These are phyloP conservation scores for Annulohypoxylon stygium DNA, from an alignment of 495 filamentous ascomycete species.

Conservation along the genomic window DNA sequence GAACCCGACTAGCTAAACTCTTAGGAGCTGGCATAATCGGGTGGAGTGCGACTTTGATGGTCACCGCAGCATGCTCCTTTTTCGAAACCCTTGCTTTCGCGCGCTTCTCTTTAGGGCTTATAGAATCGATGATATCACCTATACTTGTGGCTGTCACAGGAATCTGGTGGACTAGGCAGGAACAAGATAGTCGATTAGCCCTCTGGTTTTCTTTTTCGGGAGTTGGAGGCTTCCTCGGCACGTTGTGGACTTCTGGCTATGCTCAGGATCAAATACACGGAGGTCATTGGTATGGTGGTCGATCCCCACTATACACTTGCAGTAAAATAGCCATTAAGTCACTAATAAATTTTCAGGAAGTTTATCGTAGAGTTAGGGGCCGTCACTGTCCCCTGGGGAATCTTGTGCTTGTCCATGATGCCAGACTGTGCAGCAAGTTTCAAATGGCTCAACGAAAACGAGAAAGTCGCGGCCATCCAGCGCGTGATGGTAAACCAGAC, in stretches of 20 bases:
- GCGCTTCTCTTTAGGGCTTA: slow-evolving; percentile 40
- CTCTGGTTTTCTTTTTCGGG: slow-evolving; percentile 60
- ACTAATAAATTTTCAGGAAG: slow-evolving; percentile 39
- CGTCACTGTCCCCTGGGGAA: slow-evolving; percentile 63
- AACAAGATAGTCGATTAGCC: slow-evolving; percentile 52
- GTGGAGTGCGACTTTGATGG: slow-evolving; percentile 42
- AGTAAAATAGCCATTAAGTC: background rate
- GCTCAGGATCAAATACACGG: slow-evolving; percentile 44
- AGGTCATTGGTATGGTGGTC: slow-evolving; percentile 49
- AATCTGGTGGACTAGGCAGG: slow-evolving; percentile 47
- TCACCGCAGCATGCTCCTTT: slow-evolving; percentile 44
- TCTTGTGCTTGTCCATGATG: slow-evolving; percentile 66
- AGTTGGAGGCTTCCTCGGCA: slow-evolving; percentile 50
- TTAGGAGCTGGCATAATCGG: slow-evolving; percentile 44
- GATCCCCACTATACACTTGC: background rate
- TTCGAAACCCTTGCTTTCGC: slow-evolving; percentile 41
- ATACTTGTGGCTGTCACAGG: slow-evolving; percentile 43
- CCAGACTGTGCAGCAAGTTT: slow-evolving; percentile 65
- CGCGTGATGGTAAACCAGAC: slow-evolving; percentile 50
- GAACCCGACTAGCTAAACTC: slow-evolving; percentile 63
- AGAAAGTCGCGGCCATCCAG: slow-evolving; percentile 48
- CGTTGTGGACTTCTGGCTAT: slow-evolving; percentile 45
- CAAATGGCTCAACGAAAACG: slow-evolving; percentile 48
- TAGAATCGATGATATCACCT: slow-evolving; percentile 44
- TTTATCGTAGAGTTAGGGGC: slow-evolving; percentile 61